Conservation (phyloP, 352 stramenopile species). For the Pythium guiyangense region DNA sequence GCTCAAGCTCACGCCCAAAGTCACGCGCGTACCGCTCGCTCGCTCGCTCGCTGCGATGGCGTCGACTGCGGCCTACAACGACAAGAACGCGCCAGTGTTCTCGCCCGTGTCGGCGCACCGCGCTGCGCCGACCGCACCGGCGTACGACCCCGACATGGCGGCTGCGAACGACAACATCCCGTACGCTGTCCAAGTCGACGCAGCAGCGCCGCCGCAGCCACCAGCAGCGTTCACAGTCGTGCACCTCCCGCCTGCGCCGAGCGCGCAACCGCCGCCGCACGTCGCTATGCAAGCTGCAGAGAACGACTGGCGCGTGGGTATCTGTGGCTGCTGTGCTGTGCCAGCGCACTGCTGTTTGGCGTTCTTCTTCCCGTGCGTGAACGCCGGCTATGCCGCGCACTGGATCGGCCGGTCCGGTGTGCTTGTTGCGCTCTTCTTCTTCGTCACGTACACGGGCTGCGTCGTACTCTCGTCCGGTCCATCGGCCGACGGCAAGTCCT, state of each 20-base stretch:
- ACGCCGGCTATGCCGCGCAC: conserved; percentile 7
- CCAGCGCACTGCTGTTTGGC: conserved; percentile 21
- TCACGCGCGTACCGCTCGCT: no score
- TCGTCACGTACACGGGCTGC: not conserved
- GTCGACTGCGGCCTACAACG: conserved; percentile 2
- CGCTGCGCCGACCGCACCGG: not conserved
- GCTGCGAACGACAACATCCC: conserved; percentile 1
- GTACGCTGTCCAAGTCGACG: conserved; percentile 8
- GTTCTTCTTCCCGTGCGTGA: conserved; percentile 22
- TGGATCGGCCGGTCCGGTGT: conserved; percentile 6
- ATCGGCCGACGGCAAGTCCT: not conserved
- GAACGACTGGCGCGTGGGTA: conserved; percentile 12
- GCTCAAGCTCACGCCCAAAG: no score
- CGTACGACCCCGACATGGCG: not conserved
- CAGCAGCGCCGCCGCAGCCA: no score
- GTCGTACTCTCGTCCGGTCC: not conserved
- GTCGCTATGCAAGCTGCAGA: not conserved
- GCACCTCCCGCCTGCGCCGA: not conserved
- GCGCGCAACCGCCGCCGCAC: not conserved
- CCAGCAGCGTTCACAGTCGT: not conserved
- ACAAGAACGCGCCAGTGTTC: conserved; percentile 9
- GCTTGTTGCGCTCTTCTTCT: conserved; percentile 6
- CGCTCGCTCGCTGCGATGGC: conserved; percentile 1
- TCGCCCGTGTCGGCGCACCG: not conserved
- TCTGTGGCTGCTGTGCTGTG: conserved; percentile 21